phyloP scores from a whole-genome alignment of 192 early-diverging fungal genomes.

The Rhizophagus clarus region DNA sequence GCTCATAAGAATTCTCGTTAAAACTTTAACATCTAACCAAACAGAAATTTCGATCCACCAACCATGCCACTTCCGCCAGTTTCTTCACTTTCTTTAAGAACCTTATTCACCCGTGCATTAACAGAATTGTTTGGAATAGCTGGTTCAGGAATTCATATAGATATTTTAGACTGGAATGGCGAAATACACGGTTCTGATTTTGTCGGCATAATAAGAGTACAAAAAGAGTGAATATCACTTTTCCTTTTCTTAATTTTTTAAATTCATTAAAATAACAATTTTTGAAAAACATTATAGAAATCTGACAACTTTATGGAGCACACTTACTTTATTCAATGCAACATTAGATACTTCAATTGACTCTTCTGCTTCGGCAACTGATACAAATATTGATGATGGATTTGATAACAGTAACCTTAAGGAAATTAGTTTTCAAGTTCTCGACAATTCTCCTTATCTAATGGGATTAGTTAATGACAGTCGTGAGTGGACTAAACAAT shows the following conservation, averaged over 20 bases:
- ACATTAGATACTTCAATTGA: background rate
- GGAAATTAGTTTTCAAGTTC: constrained; percentile 8
- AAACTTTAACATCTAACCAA: background rate
- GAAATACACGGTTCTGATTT: background rate
- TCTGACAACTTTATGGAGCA: constrained; percentile 25
- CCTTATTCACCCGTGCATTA: constrained; percentile 21
- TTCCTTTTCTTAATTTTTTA: background rate
- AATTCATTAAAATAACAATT: background rate
- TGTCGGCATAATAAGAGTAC: constrained; percentile 5
- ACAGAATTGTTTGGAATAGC: background rate
- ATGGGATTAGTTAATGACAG: constrained; percentile 20
- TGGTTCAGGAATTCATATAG: constrained; percentile 18
- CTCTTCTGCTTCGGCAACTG: background rate
- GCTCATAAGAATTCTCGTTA: background rate
- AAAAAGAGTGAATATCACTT: constrained; percentile 7
- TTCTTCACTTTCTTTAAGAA: background rate
- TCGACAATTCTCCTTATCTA: constrained; percentile 14
- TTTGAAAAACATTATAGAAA: background rate
- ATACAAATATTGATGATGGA: background rate
- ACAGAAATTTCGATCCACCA: constrained; percentile 11
- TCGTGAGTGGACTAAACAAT: constrained; percentile 11
- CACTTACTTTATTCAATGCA: constrained; percentile 15
- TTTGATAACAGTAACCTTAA: background rate
- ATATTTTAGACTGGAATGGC: constrained; percentile 23
- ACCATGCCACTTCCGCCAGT: background rate